Percentiles rank a stretch among this genome's conserved stretches.
Conservation (phyloP, 2,329 filamentous ascomycete genomes). For the Fusarium brevicatenulatum region DNA sequence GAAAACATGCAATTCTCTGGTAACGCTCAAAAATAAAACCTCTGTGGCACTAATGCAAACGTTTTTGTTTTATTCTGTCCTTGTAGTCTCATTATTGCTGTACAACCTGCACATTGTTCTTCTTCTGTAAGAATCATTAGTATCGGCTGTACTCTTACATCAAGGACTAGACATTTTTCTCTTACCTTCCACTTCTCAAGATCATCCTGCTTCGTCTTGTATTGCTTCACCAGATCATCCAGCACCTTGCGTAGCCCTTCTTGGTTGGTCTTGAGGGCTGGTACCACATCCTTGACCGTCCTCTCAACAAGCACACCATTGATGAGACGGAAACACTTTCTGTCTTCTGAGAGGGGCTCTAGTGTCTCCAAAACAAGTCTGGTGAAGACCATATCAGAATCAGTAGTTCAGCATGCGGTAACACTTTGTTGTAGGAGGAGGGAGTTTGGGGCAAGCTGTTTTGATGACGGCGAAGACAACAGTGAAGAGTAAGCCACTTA, state of each 20-base stretch:
- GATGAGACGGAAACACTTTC: slow-evolving; percentile 99
- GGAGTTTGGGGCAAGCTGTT: slow-evolving; percentile 13
- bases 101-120: slow-evolving; percentile 89
- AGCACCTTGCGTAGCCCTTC: slow-evolving; percentile 94
- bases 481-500: slow-evolving; percentile 57
- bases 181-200: slow-evolving; percentile 97
- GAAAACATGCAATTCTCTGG: not conserved
- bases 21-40: not conserved
- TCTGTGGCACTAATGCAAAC: not conserved
- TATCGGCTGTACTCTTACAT: not conserved
- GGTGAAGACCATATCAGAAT: slow-evolving; percentile 30
- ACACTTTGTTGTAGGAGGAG: slow-evolving; percentile 11
- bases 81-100: slow-evolving; percentile 65
- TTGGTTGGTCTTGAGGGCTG: slow-evolving; percentile 90
- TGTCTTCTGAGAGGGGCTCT: slow-evolving; percentile 80
- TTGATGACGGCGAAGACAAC: slow-evolving; percentile 3
- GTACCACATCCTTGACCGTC: slow-evolving; percentile 91
- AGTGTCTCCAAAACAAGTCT: slow-evolving; percentile 96
- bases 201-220: slow-evolving; percentile 93
- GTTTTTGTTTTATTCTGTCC: slow-evolving; percentile 32
- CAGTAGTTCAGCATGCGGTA: slow-evolving; percentile 51
- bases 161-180: not conserved
- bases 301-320: slow-evolving; percentile 96
- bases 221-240: slow-evolving; percentile 95
- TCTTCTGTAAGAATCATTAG: slow-evolving; percentile 67